A percentile compares a stretch with the other conserved stretches of the same genome.
These are phyloP conservation scores for Carex scoparia DNA, from an alignment of 176 grass and related monocot genomes.

Conservation along the genomic window DNA sequence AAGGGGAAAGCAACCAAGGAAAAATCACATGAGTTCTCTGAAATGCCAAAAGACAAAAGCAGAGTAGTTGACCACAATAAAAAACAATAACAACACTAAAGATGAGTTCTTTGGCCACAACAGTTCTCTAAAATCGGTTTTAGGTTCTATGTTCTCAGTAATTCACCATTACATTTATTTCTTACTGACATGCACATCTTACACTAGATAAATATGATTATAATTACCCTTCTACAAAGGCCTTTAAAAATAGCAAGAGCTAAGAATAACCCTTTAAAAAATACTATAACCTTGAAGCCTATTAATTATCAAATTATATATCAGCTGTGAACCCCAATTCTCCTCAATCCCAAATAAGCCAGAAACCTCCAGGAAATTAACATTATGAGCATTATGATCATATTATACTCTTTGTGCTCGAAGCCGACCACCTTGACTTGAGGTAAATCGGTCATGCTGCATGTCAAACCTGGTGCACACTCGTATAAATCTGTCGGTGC, in stretches of 20 bases:
- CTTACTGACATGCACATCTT: background rate
- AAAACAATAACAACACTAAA: background rate
- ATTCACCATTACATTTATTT: background rate
- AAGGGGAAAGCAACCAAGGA: too few species aligned
- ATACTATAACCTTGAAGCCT: background rate
- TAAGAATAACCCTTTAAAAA: background rate
- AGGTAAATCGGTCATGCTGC: constrained; percentile 28
- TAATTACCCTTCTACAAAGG: background rate
- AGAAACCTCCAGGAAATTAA: constrained; percentile 25
- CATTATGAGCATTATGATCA: constrained; percentile 21
- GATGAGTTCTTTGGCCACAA: background rate
- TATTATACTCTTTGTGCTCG: background rate
- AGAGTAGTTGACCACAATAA: background rate
- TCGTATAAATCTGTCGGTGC: constrained; percentile 13
- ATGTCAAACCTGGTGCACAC: constrained; percentile 23
- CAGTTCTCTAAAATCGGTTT: background rate
- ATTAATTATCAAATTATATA: too few species aligned
- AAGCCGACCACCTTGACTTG: constrained; percentile 20
- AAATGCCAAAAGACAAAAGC: background rate
- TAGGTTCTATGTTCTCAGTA: background rate
- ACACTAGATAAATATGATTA: background rate
- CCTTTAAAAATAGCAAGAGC: too few species aligned
- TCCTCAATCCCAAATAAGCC: constrained; percentile 41
- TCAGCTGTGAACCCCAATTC: constrained; percentile 13
- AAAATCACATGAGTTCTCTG: background rate